Conservation (phyloP, 139 green algal species). For the Yamagishiella unicocca region DNA sequence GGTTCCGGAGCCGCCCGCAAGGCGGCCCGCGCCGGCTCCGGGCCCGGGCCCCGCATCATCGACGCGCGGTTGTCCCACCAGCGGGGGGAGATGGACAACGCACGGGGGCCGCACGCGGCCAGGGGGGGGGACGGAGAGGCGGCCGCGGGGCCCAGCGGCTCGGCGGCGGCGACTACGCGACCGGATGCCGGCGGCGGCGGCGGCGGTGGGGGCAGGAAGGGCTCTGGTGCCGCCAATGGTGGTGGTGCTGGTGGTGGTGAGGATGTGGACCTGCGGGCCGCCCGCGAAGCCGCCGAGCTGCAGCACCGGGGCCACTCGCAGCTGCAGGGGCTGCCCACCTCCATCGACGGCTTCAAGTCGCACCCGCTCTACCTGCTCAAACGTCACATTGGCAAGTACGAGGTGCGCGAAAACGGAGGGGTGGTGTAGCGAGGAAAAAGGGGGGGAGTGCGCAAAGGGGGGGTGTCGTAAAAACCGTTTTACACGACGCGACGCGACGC, state of each 20-base stretch:
- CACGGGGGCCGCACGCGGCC: background rate
- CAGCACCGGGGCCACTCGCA: constrained; percentile 43
- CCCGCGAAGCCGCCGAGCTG: constrained; percentile 84
- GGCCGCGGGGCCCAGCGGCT: no score
- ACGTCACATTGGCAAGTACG: constrained; percentile 86
- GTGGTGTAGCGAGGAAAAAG: no score
- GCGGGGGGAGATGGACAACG: constrained; percentile 19
- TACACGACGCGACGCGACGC: no score
- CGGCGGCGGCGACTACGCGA: background rate
- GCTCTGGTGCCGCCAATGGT: background rate
- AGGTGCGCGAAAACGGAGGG: no score
- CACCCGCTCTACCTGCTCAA: constrained; percentile 85
- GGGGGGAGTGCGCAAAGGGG: no score
- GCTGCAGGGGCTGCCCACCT: constrained; percentile 70
- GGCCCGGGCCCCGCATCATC: background rate
- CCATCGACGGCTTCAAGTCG: constrained; percentile 84
- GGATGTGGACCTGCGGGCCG: constrained; percentile 51
- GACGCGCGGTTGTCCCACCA: constrained; percentile 40
- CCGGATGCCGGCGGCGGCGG: background rate
- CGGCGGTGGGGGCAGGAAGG: background rate
- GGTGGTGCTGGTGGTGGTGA: background rate
- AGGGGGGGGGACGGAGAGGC: background rate
- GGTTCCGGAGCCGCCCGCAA: background rate
- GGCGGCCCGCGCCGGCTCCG: background rate
- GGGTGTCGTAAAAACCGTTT: no score